A percentile compares a stretch with the other conserved stretches of the same genome.
Conservation (phyloP, 768 basidiomycete species). For the Jaapia argillacea region DNA sequence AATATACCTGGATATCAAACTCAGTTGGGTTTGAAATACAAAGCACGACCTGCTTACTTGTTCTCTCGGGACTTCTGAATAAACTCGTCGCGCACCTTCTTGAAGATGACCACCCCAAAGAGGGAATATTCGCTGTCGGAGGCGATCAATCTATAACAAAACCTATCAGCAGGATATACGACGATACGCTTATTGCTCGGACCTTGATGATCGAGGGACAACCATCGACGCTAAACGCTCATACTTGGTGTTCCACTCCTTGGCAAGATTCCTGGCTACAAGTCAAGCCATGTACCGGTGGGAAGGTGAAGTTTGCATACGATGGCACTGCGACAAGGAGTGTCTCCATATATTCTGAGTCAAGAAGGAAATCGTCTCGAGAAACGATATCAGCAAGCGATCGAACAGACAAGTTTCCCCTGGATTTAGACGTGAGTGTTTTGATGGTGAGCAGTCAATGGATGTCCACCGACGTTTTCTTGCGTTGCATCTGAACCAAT, state of each 20-base stretch:
- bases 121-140: conserved; percentile 87
- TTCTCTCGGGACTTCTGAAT: conserved; percentile 90
- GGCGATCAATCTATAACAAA: conserved; percentile 46
- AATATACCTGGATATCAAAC: conserved; percentile 53
- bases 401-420: conserved; percentile 91
- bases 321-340: conserved; percentile 89
- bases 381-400: conserved; percentile 80
- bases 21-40: not conserved
- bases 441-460: conserved; percentile 1
- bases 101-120: conserved; percentile 82
- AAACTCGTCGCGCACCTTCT: conserved; percentile 86
- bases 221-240: conserved; percentile 85
- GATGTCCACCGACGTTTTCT: conserved; percentile 62
- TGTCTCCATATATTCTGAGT: conserved; percentile 93
- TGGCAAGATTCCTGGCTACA: conserved; percentile 50
- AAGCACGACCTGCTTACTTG: conserved; percentile 52
- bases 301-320: conserved; percentile 32
- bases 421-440: conserved; percentile 19
- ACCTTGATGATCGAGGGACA: conserved; percentile 88
- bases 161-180: not conserved
- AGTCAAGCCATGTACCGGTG: not conserved
- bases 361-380: conserved; percentile 70
- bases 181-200: not conserved
- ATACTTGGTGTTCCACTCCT: conserved; percentile 86
- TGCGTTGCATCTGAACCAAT: conserved; percentile 85